Evolutionary conservation across 768 basidiomycete species (phyloP), one percentile per base, ranked within the genome.

Genomic region (Suillus lakei): DNA sequence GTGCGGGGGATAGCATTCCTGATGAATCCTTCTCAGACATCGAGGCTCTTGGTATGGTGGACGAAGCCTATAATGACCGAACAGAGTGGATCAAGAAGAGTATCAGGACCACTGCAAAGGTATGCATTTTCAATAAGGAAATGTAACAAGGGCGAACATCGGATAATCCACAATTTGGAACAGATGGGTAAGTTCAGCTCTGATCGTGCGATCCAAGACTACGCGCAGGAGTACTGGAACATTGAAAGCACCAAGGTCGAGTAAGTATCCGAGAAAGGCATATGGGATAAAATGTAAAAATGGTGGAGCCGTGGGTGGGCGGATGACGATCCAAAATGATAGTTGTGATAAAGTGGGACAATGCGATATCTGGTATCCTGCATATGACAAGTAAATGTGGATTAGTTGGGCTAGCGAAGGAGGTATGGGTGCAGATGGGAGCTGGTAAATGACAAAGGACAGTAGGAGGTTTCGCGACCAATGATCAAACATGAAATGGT

Each of bases 141-240:
- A 38, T 59, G 18, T 32, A 28, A 51, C 43, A 23, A 55, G 28
- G 32, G 21, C 59, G 21, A 30, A 28, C 38, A 3, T 10, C 8
- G 10, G 30, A 10, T 71, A 46, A 44, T 64, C 68, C 62, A 36
- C 68, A 66, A 41, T 54, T 54, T 54, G 53, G 21, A 53, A 66
- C 64, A 91, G 88, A 98, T 98, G 96, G 96, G 95, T 77, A 96
- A 96, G 73, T 98, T 98, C 83, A 95, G 94, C 76, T 93, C 92
- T 39, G 97, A 99, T 75, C 86, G 96, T 61, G 93, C 95, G 4
- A 96, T 98, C 73, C 87, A 88, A 69, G 92, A 95, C 75, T 97
- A 97, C 71, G 95, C 95, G 1, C 95, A 97, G 78, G 88, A 89
- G 71, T 91, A 89, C 77, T 92, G 91, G 91, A 92, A 91, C 74